Conservation (phyloP, 192 early-diverging fungal genomes). For the Podila clonocystis region DNA sequence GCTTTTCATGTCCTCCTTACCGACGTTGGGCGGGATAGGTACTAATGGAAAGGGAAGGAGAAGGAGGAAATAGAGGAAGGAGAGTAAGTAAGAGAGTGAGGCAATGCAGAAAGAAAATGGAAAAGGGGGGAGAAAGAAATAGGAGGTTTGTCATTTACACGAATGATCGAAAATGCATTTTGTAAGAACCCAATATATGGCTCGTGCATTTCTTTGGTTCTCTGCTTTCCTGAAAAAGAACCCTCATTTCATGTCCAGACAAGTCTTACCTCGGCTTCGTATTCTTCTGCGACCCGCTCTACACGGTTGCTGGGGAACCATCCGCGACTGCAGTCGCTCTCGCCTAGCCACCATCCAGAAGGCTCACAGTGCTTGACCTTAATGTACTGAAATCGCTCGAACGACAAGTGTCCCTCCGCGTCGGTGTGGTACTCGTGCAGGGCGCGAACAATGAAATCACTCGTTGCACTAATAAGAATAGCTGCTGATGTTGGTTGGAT, state of each 20-base stretch:
- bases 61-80: neutral
- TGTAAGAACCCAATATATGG: too few species aligned
- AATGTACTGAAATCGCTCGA: neutral
- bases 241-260: neutral
- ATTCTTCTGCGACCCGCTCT: neutral
- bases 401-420: neutral
- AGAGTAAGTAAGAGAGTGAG: too few species aligned
- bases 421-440: slow-evolving; percentile 3
- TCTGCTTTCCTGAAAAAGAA: neutral
- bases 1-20: slow-evolving; percentile 13
- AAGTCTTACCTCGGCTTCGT: slow-evolving; percentile 6
- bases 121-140: too few species aligned
- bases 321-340: slow-evolving; percentile 1
- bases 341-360: slow-evolving; percentile 9
- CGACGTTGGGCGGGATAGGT: slow-evolving; percentile 36
- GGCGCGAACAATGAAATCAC: slow-evolving; percentile 5
- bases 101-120: too few species aligned
- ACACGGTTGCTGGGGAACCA: slow-evolving; percentile 9
- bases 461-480: neutral
- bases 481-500: neutral
- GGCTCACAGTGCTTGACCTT: slow-evolving; percentile 8
- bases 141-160: too few species aligned
- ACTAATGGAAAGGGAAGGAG: neutral
- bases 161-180: too few species aligned
- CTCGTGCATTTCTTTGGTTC: too few species aligned